phyloP scores from a whole-genome alignment of 495 filamentous ascomycete species.

The Hypoxylon fragiforme region DNA sequence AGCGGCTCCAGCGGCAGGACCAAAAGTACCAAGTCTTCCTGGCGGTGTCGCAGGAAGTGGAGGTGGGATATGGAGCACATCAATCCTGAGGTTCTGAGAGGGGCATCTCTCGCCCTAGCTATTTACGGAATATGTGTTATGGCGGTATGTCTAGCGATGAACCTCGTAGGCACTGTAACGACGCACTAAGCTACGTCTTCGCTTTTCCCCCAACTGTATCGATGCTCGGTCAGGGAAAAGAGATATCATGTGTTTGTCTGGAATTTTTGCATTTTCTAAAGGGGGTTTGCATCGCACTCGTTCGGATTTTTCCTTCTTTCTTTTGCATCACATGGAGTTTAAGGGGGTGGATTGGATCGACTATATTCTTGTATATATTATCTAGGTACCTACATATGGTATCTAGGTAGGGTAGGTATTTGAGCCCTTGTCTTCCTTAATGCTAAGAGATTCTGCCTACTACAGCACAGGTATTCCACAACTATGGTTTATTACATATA shows the following conservation, averaged over 20 bases:
- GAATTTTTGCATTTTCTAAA: background rate
- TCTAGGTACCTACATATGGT: no score
- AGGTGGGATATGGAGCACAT: slow-evolving; percentile 56
- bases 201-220: no score
- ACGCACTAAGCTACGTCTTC: slow-evolving; percentile 10
- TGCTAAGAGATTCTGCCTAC: no score
- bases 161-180: slow-evolving; percentile 66
- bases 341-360: background rate
- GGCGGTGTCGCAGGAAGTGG: slow-evolving; percentile 45
- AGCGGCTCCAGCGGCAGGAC: slow-evolving; percentile 34
- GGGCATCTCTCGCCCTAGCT: slow-evolving; percentile 72
- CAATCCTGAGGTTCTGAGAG: slow-evolving; percentile 63
- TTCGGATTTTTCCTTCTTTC: slow-evolving; percentile 9
- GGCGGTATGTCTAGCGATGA: slow-evolving; percentile 83
- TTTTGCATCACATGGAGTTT: slow-evolving; percentile 22
- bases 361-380: slow-evolving; percentile 24
- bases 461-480: no score
- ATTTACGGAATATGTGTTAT: slow-evolving; percentile 87
- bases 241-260: background rate
- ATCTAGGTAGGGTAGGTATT: slow-evolving; percentile 9
- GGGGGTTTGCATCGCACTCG: slow-evolving; percentile 12
- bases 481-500: no score
- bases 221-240: no score
- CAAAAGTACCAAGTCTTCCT: slow-evolving; percentile 29
- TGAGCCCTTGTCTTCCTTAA: no score